Conservation (phyloP, 1,284 basidiomycete species). For the Tylopilus sp. region DNA sequence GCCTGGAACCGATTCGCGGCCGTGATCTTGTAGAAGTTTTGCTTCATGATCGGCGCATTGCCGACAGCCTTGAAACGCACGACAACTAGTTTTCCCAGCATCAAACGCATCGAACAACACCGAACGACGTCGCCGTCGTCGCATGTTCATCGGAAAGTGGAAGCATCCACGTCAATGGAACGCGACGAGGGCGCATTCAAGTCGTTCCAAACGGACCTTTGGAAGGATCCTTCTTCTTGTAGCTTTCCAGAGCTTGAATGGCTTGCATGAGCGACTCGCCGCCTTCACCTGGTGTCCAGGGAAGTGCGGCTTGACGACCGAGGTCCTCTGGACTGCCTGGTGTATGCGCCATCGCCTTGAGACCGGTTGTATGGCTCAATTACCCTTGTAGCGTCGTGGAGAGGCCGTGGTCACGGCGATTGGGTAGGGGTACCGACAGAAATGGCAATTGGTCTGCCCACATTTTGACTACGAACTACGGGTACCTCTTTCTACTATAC, state of each 20-base stretch:
- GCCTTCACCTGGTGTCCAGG: constrained; percentile 44
- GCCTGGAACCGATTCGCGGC: constrained; percentile 93
- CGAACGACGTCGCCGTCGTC: not conserved
- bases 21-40: constrained; percentile 98
- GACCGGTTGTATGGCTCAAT: not conserved
- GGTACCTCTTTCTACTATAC: not conserved
- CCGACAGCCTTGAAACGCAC: constrained; percentile 99
- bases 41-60: constrained; percentile 97
- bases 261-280: constrained; percentile 50
- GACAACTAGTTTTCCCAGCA: constrained; percentile 59
- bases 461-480: no score
- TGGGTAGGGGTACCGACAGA: constrained; percentile 3
- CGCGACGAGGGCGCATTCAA: not conserved
- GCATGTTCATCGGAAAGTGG: not conserved
- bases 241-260: constrained; percentile 71
- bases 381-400: not conserved
- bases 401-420: not conserved
- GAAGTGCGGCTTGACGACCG: constrained; percentile 39
- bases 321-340: constrained; percentile 43
- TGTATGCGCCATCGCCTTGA: constrained; percentile 30
- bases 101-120: not conserved
- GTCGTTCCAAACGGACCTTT: constrained; percentile 57
- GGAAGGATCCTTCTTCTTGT: constrained; percentile 79
- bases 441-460: constrained; percentile 10
- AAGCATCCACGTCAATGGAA: not conserved